These are phyloP conservation scores for Beauveria medogensis DNA, from an alignment of 2,329 filamentous ascomycete genomes.

Conservation along the genomic window DNA sequence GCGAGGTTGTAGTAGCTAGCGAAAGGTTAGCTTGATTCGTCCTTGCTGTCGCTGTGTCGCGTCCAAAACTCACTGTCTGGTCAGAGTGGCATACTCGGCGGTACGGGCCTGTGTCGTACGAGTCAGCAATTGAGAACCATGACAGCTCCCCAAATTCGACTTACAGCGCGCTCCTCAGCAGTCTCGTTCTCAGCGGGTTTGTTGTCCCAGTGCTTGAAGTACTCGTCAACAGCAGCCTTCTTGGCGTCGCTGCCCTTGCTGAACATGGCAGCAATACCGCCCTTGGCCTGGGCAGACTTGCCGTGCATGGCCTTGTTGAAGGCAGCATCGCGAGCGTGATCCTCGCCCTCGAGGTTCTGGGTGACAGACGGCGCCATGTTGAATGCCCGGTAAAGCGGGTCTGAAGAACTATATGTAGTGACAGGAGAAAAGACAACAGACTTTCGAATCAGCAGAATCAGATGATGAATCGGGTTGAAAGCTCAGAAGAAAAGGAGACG, in stretches of 20 bases:
- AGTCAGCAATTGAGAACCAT: conserved; percentile 26
- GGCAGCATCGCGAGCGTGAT: conserved; percentile 76
- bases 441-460: not conserved
- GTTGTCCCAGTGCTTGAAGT: conserved; percentile 96
- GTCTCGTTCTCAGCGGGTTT: conserved; percentile 75
- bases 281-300: conserved; percentile 56
- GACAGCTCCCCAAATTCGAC: conserved; percentile 18
- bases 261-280: conserved; percentile 76
- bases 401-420: not conserved
- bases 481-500: not conserved
- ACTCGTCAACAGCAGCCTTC: conserved; percentile 77
- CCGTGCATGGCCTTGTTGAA: conserved; percentile 88
- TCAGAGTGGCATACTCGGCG: conserved; percentile 86
- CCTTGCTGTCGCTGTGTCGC: not conserved
- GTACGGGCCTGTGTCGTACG: conserved; percentile 48
- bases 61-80: conserved; percentile 63
- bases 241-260: conserved; percentile 70
- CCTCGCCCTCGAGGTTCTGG: conserved; percentile 63
- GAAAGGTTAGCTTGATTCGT: conserved; percentile 10
- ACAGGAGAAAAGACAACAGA: not conserved
- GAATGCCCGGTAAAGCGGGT: conserved; percentile 20
- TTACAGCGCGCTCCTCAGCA: conserved; percentile 67
- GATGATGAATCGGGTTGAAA: not conserved
- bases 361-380: conserved; percentile 37
- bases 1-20: conserved; percentile 88